These are phyloP conservation scores for Carallia brachiata DNA, from an alignment of 345 rosid species.

Conservation along the genomic window DNA sequence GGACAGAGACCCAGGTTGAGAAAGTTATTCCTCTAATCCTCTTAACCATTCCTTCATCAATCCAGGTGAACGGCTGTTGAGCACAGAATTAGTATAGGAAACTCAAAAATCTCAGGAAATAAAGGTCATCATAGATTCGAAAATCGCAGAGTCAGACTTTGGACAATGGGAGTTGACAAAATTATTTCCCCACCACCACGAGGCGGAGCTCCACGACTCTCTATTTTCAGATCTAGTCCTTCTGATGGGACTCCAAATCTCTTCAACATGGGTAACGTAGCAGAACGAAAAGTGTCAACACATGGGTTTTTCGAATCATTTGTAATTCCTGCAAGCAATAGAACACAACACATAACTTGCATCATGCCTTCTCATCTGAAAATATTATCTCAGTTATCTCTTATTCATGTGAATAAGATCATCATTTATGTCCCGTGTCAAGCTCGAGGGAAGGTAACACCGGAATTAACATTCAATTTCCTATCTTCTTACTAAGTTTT, in stretches of 20 bases:
- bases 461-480: no score
- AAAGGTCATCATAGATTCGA: neutral
- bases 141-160: conserved; percentile 49
- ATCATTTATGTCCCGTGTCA: no score
- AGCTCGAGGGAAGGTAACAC: no score
- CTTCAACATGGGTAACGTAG: conserved; percentile 64
- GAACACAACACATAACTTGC: no score
- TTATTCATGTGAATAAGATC: no score
- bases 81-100: conserved; percentile 14
- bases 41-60: conserved; percentile 89
- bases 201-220: conserved; percentile 77
- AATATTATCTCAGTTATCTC: no score
- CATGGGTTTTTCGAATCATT: conserved; percentile 76
- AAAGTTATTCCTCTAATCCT: conserved; percentile 84
- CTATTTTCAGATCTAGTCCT: conserved; percentile 73
- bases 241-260: conserved; percentile 74
- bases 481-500: no score
- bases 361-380: no score
- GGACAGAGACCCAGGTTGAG: conserved; percentile 66
- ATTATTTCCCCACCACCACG: conserved; percentile 82
- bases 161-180: conserved; percentile 58
- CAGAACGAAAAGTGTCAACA: conserved; percentile 71
- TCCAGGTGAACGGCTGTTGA: conserved; percentile 70
- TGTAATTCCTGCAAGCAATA: conserved; percentile 60
- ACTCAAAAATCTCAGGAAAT: neutral